phyloP scores from a whole-genome alignment of 2,329 filamentous ascomycete genomes.

The Neonectria faginata region DNA sequence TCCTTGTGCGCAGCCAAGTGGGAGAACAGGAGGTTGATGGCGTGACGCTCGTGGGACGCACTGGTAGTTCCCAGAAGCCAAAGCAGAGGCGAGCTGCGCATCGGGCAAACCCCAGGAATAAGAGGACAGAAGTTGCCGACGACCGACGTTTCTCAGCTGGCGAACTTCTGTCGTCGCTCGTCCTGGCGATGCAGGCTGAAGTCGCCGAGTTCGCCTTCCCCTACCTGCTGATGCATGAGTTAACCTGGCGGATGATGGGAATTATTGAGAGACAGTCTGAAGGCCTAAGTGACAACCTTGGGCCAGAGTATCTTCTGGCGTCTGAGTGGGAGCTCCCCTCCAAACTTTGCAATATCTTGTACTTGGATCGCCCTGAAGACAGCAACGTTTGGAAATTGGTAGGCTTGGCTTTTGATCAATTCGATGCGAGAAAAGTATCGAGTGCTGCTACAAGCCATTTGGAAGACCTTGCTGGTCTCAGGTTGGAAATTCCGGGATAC shows the following conservation, averaged over 20 bases:
- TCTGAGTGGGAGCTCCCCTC: not conserved
- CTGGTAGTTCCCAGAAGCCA: constrained; percentile 32
- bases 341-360: constrained; percentile 4
- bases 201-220: constrained; percentile 50
- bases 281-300: too few species aligned
- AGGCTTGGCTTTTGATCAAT: not conserved
- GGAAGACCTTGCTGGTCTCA: not conserved
- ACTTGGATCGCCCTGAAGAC: not conserved
- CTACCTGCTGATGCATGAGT: not conserved
- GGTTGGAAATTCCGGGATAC: not conserved
- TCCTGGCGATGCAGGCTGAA: constrained; percentile 52
- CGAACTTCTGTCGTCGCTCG: constrained; percentile 49
- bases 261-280: not conserved
- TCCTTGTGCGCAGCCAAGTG: constrained; percentile 50
- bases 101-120: not conserved
- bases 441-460: not conserved
- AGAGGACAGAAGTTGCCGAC: not conserved
- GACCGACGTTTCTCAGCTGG: constrained; percentile 28
- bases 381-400: too few species aligned
- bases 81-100: not conserved
- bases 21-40: constrained; percentile 36
- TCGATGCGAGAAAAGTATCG: not conserved
- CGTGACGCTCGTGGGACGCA: constrained; percentile 25
- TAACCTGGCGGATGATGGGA: not conserved
- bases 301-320: too few species aligned